Evolutionary conservation across 1,284 basidiomycete genomes (phyloP).

Genomic region (Heterobasidion occidentale): DNA sequence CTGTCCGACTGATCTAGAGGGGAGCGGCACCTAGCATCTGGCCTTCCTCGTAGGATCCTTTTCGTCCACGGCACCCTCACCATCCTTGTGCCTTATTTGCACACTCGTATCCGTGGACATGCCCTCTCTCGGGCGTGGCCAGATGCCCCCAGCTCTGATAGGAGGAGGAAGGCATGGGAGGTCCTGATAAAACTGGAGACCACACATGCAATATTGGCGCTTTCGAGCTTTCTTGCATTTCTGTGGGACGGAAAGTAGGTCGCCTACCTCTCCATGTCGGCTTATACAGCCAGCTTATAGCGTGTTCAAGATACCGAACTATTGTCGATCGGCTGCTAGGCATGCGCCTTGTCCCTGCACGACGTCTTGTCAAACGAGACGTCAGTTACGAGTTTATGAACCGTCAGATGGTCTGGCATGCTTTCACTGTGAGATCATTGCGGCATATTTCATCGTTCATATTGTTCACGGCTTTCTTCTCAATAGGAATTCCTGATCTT

Average conservation of each 20-base stretch:
- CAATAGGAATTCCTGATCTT: conserved; percentile 92
- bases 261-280: not conserved
- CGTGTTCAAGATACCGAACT: conserved; percentile 67
- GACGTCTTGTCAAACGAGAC: conserved; percentile 66
- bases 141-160: conserved; percentile 75
- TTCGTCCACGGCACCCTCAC: conserved; percentile 70
- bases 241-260: conserved; percentile 80
- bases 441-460: not conserved
- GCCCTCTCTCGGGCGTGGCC: conserved; percentile 87
- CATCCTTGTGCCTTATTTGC: conserved; percentile 73
- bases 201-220: conserved; percentile 46
- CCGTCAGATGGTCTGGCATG: conserved; percentile 98
- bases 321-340: conserved; percentile 77
- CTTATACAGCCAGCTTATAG: not conserved
- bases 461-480: not conserved
- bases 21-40: conserved; percentile 37
- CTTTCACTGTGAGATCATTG: conserved; percentile 74
- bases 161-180: conserved; percentile 72
- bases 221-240: conserved; percentile 80
- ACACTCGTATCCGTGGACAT: conserved; percentile 64
- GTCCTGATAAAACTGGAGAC: conserved; percentile 64
- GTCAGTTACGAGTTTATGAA: conserved; percentile 99
- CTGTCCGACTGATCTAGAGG: not conserved
- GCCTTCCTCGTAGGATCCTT: conserved; percentile 52
- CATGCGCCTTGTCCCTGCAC: conserved; percentile 73